phyloP scores from a whole-genome alignment of 768 basidiomycete genomes.

The Lactarius sanguifluus region DNA sequence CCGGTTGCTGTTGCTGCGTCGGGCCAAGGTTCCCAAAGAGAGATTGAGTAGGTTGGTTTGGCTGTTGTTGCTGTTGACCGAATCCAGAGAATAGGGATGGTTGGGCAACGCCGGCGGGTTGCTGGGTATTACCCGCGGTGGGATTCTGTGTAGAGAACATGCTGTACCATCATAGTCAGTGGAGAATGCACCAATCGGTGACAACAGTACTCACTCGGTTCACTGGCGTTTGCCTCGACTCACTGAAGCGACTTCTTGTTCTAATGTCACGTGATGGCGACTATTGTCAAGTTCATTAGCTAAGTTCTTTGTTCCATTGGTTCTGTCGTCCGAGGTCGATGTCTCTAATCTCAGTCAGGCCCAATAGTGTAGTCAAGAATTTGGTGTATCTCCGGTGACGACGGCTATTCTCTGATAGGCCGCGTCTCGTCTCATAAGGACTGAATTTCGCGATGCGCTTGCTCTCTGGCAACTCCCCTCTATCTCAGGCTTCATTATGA shows the following conservation, averaged over 20 bases:
- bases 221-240: neutral
- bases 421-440: neutral
- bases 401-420: neutral
- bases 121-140: neutral
- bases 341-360: neutral
- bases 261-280: neutral
- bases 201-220: conserved; percentile 2
- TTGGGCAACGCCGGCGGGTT: neutral
- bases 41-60: conserved; percentile 33
- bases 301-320: neutral
- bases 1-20: conserved; percentile 24
- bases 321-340: neutral
- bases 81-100: conserved; percentile 27
- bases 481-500: neutral
- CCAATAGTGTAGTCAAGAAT: neutral
- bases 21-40: conserved; percentile 33
- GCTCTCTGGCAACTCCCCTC: neutral
- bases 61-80: conserved; percentile 35
- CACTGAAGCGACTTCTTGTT: neutral
- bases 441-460: neutral
- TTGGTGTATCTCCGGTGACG: neutral
- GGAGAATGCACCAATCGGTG: neutral
- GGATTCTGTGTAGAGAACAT: conserved; percentile 7
- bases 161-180: neutral
- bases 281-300: no score